phyloP scores from a whole-genome alignment of 2,329 filamentous ascomycete genomes.

The Cladosporium halotolerans region DNA sequence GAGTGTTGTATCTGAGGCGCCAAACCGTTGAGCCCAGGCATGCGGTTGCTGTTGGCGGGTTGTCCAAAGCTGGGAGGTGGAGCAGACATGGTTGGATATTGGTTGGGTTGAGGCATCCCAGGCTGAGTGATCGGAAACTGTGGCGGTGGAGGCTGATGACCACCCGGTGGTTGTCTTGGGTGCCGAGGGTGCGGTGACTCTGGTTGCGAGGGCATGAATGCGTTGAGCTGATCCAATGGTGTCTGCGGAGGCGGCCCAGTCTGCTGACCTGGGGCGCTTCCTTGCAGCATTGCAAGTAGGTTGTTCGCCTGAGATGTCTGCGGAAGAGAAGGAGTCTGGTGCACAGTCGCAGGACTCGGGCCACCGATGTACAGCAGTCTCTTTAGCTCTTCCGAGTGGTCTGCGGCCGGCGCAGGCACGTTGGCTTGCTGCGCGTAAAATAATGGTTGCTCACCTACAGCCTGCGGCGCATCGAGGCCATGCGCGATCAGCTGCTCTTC shows the following conservation, averaged over 20 bases:
- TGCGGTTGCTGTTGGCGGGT: neutral
- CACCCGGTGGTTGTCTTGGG: slow-evolving; percentile 38
- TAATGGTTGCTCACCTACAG: neutral
- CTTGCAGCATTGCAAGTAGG: slow-evolving; percentile 52
- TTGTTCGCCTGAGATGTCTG: slow-evolving; percentile 41
- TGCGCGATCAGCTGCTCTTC: slow-evolving; percentile 3
- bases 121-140: slow-evolving; percentile 40
- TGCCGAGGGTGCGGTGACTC: slow-evolving; percentile 51
- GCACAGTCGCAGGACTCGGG: neutral
- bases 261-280: slow-evolving; percentile 24
- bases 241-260: slow-evolving; percentile 3
- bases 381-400: slow-evolving; percentile 42
- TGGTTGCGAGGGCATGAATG: slow-evolving; percentile 17
- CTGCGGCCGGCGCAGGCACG: slow-evolving; percentile 12
- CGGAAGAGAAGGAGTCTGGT: slow-evolving; percentile 12
- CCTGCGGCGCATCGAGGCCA: slow-evolving; percentile 4
- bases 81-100: slow-evolving; percentile 19
- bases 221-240: slow-evolving; percentile 1
- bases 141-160: slow-evolving; percentile 44
- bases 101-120: slow-evolving; percentile 21
- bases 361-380: slow-evolving; percentile 40
- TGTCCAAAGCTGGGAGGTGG: slow-evolving; percentile 6
- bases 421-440: slow-evolving; percentile 3
- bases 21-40: neutral
- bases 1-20: neutral